Evolutionary conservation across 345 rosid genomes (phyloP).

Genomic region (Anacardium occidentale): DNA sequence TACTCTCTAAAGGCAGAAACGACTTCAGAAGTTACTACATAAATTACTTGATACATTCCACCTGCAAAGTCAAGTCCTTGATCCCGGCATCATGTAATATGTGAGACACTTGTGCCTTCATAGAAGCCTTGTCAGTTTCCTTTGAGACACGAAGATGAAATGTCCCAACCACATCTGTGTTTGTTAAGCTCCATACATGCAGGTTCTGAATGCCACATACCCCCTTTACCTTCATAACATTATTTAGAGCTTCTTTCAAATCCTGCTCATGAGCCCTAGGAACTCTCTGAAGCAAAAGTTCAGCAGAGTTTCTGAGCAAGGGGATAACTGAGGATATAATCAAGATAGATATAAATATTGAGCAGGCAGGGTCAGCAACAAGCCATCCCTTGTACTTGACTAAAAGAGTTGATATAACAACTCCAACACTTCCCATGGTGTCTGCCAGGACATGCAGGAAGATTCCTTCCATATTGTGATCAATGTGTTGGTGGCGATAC

Average conservation of each 20-base stretch:
- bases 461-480: conserved; percentile 99
- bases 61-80: conserved; percentile 81
- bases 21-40: not conserved
- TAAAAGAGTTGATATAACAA: conserved; percentile 39
- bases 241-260: conserved; percentile 49
- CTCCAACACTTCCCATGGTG: conserved; percentile 97
- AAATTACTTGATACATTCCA: conserved; percentile 45
- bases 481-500: conserved; percentile 62
- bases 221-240: conserved; percentile 53
- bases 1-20: not conserved
- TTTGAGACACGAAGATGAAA: conserved; percentile 67
- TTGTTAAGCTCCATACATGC: conserved; percentile 90
- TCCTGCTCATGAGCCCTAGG: conserved; percentile 73
- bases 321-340: conserved; percentile 91
- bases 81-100: conserved; percentile 74
- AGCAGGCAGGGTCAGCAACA: conserved; percentile 95
- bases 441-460: conserved; percentile 94
- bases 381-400: conserved; percentile 44
- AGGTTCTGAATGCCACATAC: conserved; percentile 63
- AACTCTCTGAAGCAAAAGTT: conserved; percentile 78
- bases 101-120: conserved; percentile 53
- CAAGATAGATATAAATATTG: conserved; percentile 82
- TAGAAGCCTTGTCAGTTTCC: conserved; percentile 55
- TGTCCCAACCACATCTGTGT: conserved; percentile 78
- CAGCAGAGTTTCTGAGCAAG: conserved; percentile 87